Evolutionary conservation across 345 rosid species (phyloP).

Genomic region (Moricandia arvensis): DNA sequence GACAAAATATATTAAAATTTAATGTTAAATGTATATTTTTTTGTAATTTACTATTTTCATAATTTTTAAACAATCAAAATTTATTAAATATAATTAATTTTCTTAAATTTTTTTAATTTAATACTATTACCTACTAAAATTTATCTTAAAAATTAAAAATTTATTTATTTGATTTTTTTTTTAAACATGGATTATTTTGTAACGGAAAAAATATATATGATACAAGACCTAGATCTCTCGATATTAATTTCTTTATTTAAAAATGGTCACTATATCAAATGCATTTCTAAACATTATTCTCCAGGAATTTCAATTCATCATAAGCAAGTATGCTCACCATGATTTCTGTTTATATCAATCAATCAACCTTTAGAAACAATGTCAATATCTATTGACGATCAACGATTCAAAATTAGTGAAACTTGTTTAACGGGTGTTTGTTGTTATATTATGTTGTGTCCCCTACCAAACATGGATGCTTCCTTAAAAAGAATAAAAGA

Average conservation of each 20-base stretch:
- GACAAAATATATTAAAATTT: too few species aligned
- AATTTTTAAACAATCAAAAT: too few species aligned
- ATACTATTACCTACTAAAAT: too few species aligned
- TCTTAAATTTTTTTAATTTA: too few species aligned
- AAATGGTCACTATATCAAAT: background rate
- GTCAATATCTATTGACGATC: background rate
- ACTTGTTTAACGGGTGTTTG: background rate
- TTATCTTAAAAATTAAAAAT: too few species aligned
- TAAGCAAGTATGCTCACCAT: background rate
- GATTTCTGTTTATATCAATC: background rate
- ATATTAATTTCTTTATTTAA: background rate
- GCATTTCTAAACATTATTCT: background rate
- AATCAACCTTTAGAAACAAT: background rate
- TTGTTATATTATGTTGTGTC: background rate
- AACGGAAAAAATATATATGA: too few species aligned
- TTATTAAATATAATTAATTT: too few species aligned
- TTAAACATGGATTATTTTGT: too few species aligned
- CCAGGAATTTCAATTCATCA: background rate
- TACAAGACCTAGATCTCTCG: background rate
- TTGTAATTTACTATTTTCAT: too few species aligned
- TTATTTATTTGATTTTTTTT: too few species aligned
- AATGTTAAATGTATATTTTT: too few species aligned
- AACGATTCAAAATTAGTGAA: background rate
- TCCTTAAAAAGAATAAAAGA: background rate
- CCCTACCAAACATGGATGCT: background rate